Base-by-base conservation (phyloP, 106 monocot species). In the Apostasia shenzhenica region DNA sequence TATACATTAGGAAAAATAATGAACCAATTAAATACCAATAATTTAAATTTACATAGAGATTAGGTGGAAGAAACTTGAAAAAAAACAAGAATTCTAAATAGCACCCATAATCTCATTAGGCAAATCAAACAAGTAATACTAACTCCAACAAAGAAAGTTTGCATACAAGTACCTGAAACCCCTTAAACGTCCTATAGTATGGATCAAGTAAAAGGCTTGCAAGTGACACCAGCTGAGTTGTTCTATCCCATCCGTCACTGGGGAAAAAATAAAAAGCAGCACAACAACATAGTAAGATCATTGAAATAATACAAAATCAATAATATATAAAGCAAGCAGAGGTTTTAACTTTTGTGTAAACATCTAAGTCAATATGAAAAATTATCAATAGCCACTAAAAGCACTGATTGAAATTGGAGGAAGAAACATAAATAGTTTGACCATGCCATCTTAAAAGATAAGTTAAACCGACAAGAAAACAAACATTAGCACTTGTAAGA, bases 171-270 rank as follows among this genome's bases (percentile, higher is more conserved):
- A 99, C 97, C 97, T 99, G 92, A 82, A 99, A 99, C 62, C 97
- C 97, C 54, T 83, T 83, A 50, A 99, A 81, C 39, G 97, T 99
- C 54, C 97, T 80, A 70, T 99, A 99, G 67, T 85, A 99, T 55
- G 97, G 97, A 74, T 99, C 97, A 70, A 97, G 92, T 61, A 99
- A 70, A 49, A 99, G 73, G 69, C 89, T 77, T 52, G 97, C 86
- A 73, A 99, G 87, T 46, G 97, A 84, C 39, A 99, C 92, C 80
- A 99, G 70, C 54, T 99, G 97, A 67, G 97, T 81, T 70, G 97
- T 99, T 63, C 97, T 86, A 76, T 99, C 97, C 97, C 97, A 99
- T 63, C 97, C 97, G 78, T 99, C 97, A 78, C 97, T 99, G 55
- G 58, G 82, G 1, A 66, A 70, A 63, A 43, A 62, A 13, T 50